Percentiles rank a stretch among this genome's conserved stretches.
Evolutionary conservation across 108 stramenopile genomes (phyloP).

Genomic region (Skeletonema menzelii): DNA sequence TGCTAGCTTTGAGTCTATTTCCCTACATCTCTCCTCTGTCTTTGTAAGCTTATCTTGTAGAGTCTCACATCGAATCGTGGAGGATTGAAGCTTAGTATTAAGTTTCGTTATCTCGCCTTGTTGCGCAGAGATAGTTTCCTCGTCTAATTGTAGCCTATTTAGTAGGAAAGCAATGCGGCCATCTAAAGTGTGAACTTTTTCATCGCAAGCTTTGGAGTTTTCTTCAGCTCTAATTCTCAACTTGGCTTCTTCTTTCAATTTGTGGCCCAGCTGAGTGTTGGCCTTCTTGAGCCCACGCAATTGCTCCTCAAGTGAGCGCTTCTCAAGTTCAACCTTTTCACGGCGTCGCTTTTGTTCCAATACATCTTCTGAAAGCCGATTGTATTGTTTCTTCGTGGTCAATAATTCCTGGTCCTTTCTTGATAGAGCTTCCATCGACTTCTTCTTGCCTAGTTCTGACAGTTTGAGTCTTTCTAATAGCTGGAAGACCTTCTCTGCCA

Average conservation of each 20-base stretch:
- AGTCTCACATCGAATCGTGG: constrained; percentile 53
- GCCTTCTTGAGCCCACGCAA: constrained; percentile 74
- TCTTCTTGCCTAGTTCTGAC: constrained; percentile 83
- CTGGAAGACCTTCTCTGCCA: constrained; percentile 91
- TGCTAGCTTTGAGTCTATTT: constrained; percentile 17
- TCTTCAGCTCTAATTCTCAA: constrained; percentile 66
- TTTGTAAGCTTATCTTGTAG: constrained; percentile 62
- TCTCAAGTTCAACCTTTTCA: constrained; percentile 72
- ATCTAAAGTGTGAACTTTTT: constrained; percentile 68
- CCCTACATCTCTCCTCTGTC: constrained; percentile 49
- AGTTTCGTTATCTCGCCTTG: constrained; percentile 72
- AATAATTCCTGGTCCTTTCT: constrained; percentile 80
- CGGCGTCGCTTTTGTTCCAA: constrained; percentile 65
- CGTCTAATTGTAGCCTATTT: constrained; percentile 81
- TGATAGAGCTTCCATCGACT: constrained; percentile 75
- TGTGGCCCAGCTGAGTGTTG: constrained; percentile 66
- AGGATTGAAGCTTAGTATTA: constrained; percentile 60
- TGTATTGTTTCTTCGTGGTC: constrained; percentile 69
- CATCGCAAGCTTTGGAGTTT: constrained; percentile 61
- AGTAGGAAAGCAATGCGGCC: constrained; percentile 74
- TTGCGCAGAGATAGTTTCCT: constrained; percentile 65
- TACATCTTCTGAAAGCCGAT: constrained; percentile 69
- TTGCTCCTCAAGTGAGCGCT: constrained; percentile 67
- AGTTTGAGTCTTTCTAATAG: constrained; percentile 84
- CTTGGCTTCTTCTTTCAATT: constrained; percentile 72